Base-by-base conservation (phyloP, 257 asterid species). In the Scutellaria barbata region DNA sequence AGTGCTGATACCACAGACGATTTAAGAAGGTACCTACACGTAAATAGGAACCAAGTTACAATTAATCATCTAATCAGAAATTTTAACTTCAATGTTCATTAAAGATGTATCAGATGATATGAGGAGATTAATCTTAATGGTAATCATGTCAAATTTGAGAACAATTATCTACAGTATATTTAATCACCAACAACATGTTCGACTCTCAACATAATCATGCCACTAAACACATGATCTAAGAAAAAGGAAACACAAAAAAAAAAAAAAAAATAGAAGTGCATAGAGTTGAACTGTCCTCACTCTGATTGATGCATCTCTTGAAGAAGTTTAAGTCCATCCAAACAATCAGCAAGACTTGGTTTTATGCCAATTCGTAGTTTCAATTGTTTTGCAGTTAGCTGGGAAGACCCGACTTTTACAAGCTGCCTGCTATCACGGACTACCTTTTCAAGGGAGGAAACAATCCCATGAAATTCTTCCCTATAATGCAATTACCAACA, bases 241-340 rank as follows among this genome's bases (percentile, higher is more conserved):
- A 1, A 42, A 42, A 53, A 42, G 6, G 43, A 68, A 39, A 57
- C n/a, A 59, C 12, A 70, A 35, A 47, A 43, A 37, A 72, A 50
- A 16, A 50, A 8, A 11, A 2, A 17, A 9, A 20, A 68, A 30
- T 11, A 8, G 5, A 37, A 61, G 47, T 2, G 46, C 9, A 22
- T 40, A 64, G 61, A 65, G 25, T 46, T 46, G n/a, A n/a, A n/a
- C 35, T 9, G 13, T 66, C 71, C 88, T 52, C 89, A 92, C 95
- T 93, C 98, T 20, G 92, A 81, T 63, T 65, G 80, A 78, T 93
- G 94, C 97, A 93, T 90, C 79, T 88, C 95, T n/a, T 74, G 79
- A 30, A 93, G 92, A 76, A 83, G 80, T 52, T 73, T 76, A 50
- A 93, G 88, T 41, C 95, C 97, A 20, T 86, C 89, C 56, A 90